Conservation (phyloP, 768 basidiomycete genomes). For the Pleurotus salmoneostramineus region DNA sequence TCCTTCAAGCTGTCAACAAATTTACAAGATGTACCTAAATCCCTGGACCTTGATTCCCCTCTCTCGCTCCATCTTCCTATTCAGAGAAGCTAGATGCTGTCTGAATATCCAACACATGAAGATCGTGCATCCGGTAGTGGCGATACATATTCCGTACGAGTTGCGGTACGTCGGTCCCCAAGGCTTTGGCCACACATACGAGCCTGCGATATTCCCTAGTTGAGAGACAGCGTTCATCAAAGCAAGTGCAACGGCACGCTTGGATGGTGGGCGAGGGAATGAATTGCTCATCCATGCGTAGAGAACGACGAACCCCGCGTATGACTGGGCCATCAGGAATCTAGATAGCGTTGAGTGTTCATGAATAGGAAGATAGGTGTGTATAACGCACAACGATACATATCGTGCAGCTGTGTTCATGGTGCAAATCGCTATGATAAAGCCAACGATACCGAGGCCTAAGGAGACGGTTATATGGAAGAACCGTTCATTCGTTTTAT, state of each 20-base stretch:
- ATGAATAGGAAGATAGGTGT: background rate
- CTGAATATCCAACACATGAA: conserved; percentile 49
- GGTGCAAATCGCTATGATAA: conserved; percentile 66
- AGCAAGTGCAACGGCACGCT: conserved; percentile 80
- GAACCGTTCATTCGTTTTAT: conserved; percentile 71
- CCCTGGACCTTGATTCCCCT: conserved; percentile 27
- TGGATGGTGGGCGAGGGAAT: conserved; percentile 73
- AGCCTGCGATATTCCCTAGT: conserved; percentile 81
- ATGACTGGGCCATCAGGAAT: conserved; percentile 78
- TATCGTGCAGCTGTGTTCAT: conserved; percentile 70
- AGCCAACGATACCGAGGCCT: conserved; percentile 65
- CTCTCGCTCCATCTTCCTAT: conserved; percentile 31
- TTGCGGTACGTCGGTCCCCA: conserved; percentile 72
- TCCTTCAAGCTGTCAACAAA: background rate
- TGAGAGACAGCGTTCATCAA: conserved; percentile 79
- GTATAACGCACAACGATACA: conserved; percentile 51
- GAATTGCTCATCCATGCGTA: conserved; percentile 46
- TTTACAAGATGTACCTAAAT: conserved; percentile 44
- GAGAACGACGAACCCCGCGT: conserved; percentile 65
- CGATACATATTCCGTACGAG: conserved; percentile 73
- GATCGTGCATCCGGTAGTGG: conserved; percentile 46
- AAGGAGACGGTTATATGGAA: conserved; percentile 61
- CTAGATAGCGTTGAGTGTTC: conserved; percentile 21
- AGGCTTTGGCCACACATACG: conserved; percentile 64
- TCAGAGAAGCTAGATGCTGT: conserved; percentile 36